These are phyloP conservation scores for Wallacemonas sp. DNA, from an alignment of 208 protist genomes.

Conservation along the genomic window DNA sequence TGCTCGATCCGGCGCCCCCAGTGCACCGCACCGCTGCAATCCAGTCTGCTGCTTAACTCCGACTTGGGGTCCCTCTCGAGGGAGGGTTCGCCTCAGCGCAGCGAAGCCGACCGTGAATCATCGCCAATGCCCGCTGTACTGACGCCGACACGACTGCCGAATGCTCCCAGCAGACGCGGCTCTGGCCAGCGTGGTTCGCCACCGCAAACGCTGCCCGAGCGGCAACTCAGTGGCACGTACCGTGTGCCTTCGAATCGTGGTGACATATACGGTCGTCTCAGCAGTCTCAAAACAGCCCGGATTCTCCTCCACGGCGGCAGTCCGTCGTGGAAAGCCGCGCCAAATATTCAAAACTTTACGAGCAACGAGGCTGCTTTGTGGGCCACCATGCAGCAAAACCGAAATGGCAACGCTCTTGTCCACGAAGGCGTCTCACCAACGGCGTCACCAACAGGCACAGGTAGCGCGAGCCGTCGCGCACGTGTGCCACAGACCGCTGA, in stretches of 20 bases:
- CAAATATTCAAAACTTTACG: conserved; percentile 13
- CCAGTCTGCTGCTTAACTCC: not conserved
- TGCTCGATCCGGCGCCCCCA: not conserved
- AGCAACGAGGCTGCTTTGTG: conserved; percentile 9
- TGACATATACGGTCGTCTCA: conserved; percentile 10
- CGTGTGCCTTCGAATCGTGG: not conserved
- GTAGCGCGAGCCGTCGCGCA: not conserved
- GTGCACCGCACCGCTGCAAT: not conserved
- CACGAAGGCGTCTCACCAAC: not conserved
- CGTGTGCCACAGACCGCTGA: not conserved
- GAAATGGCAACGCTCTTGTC: not conserved
- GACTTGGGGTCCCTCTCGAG: not conserved
- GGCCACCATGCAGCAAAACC: conserved; percentile 3
- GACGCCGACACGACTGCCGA: conserved; percentile 7
- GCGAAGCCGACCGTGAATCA: not conserved
- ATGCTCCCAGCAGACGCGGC: not conserved
- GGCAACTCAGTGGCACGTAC: conserved; percentile 4
- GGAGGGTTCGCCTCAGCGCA: not conserved
- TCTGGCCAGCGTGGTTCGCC: not conserved
- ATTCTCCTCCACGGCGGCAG: conserved; percentile 5
- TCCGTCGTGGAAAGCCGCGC: not conserved
- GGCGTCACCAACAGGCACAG: not conserved
- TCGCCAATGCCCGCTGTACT: conserved; percentile 3
- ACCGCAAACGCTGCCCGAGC: not conserved
- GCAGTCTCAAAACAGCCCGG: conserved; percentile 6